phyloP scores from a whole-genome alignment of 768 basidiomycete species.

The Psilocybe cubensis region DNA sequence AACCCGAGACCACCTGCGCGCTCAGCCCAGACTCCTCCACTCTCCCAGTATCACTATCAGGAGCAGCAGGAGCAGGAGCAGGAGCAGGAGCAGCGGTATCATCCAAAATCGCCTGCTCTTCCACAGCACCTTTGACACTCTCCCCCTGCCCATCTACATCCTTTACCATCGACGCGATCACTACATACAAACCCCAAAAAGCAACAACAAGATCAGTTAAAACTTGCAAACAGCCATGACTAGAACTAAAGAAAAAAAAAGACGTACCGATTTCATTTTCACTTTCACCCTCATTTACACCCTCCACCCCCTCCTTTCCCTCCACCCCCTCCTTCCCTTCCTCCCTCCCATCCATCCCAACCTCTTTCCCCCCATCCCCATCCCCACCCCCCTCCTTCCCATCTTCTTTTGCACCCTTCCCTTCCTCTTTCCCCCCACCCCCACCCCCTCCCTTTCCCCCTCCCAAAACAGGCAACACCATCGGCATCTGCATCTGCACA shows the following conservation, averaged over 20 bases:
- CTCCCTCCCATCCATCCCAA: too few species aligned
- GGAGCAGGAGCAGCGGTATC: background rate
- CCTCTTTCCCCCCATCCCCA: too few species aligned
- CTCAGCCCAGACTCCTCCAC: too few species aligned
- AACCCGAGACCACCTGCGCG: background rate
- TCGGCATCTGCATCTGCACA: background rate
- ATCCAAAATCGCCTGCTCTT: background rate
- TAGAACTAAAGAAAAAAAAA: background rate
- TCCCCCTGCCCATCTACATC: background rate
- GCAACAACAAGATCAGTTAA: background rate
- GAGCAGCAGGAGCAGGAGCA: background rate
- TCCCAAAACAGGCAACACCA: background rate
- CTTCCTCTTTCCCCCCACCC: constrained; percentile 14
- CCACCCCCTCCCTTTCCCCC: background rate
- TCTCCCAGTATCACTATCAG: background rate
- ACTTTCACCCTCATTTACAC: background rate
- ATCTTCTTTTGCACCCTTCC: background rate
- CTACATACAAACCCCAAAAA: background rate
- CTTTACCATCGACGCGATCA: background rate
- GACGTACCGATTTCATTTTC: background rate
- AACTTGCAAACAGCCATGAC: background rate
- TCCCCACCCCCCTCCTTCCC: background rate
- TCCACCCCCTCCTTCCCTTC: too few species aligned
- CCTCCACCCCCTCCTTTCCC: background rate
- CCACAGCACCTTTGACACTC: background rate